phyloP scores from a whole-genome alignment of 1,139 yeast species.

The Saccharomyces hybrid region DNA sequence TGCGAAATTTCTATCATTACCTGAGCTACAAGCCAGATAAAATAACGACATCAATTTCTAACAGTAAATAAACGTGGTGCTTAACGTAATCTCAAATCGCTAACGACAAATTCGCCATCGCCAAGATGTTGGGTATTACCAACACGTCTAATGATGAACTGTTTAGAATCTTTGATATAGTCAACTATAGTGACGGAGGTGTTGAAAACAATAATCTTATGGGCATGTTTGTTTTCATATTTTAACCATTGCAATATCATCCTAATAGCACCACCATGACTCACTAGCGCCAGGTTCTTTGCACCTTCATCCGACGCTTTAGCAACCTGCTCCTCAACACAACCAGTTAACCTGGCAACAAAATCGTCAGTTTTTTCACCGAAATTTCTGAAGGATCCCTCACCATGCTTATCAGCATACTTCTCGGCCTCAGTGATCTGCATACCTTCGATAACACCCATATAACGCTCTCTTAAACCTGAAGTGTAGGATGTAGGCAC shows the following conservation, averaged over 20 bases:
- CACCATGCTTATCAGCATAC: conserved; percentile 44
- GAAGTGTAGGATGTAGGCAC: conserved; percentile 21
- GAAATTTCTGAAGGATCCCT: conserved; percentile 38
- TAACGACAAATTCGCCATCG: conserved; percentile 43
- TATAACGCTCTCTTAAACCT: conserved; percentile 61
- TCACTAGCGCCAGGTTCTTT: conserved; percentile 53
- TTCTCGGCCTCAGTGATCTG: conserved; percentile 54
- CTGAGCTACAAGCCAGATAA: background rate
- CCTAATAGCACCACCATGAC: conserved; percentile 84
- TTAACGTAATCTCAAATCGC: conserved; percentile 41
- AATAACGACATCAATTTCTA: background rate
- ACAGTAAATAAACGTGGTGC: background rate
- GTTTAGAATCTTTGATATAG: conserved; percentile 34
- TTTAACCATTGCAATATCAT: conserved; percentile 41
- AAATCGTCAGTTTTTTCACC: conserved; percentile 51
- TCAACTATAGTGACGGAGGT: conserved; percentile 66
- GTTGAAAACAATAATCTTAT: conserved; percentile 54
- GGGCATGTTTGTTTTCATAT: conserved; percentile 31
- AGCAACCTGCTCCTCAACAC: conserved; percentile 41
- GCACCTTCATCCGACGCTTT: conserved; percentile 32
- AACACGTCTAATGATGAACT: conserved; percentile 42
- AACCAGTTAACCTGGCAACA: conserved; percentile 42
- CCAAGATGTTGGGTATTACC: conserved; percentile 64
- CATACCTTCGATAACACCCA: conserved; percentile 83
- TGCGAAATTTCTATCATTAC: background rate